Percentiles rank a stretch among this genome's conserved stretches.
Conservation (phyloP, 1,284 basidiomycete genomes). For the Puccinia polysora region DNA sequence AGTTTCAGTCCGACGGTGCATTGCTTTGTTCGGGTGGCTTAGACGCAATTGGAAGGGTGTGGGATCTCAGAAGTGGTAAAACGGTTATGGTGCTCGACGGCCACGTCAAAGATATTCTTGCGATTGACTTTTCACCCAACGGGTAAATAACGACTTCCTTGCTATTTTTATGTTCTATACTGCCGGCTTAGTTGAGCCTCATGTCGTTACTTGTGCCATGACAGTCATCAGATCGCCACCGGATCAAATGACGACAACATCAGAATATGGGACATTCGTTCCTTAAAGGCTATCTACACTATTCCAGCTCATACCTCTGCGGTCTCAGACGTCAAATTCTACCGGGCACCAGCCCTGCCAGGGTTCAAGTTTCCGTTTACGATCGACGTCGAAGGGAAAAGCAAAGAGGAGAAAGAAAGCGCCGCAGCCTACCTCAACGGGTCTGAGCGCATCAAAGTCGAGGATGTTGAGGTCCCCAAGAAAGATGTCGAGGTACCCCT, state of each 20-base stretch:
- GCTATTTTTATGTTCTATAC: slow-evolving; percentile 13
- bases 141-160: slow-evolving; percentile 64
- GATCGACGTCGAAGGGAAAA: slow-evolving; percentile 51
- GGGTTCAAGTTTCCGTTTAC: slow-evolving; percentile 50
- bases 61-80: slow-evolving; percentile 90
- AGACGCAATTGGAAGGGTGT: slow-evolving; percentile 92
- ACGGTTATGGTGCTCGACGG: slow-evolving; percentile 98
- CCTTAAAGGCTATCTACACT: slow-evolving; percentile 83
- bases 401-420: slow-evolving; percentile 39
- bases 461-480: slow-evolving; percentile 50
- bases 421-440: slow-evolving; percentile 42
- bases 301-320: slow-evolving; percentile 94
- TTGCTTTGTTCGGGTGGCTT: slow-evolving; percentile 87
- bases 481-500: slow-evolving; percentile 46
- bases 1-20: slow-evolving; percentile 92
- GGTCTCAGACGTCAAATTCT: slow-evolving; percentile 91
- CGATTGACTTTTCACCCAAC: slow-evolving; percentile 89
- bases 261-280: slow-evolving; percentile 96
- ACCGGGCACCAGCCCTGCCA: slow-evolving; percentile 57
- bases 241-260: slow-evolving; percentile 96
- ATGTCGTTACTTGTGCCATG: slow-evolving; percentile 36
- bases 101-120: slow-evolving; percentile 86
- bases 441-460: slow-evolving; percentile 12
- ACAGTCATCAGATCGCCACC: slow-evolving; percentile 89
- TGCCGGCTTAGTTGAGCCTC: slow-evolving; percentile 16